Conservation (phyloP, 2,329 filamentous ascomycete genomes). For the Dactylellina sp. region DNA sequence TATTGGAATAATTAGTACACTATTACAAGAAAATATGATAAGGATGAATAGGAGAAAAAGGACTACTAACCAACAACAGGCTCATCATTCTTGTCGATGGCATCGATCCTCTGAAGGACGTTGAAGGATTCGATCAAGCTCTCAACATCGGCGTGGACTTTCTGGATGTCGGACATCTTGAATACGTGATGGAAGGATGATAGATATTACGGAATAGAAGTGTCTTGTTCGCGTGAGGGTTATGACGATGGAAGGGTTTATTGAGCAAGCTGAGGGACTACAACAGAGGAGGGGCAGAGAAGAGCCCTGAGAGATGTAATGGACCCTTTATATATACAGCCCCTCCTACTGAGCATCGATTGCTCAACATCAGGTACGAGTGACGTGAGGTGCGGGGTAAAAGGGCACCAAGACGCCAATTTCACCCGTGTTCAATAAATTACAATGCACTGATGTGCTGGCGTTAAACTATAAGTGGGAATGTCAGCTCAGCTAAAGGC, state of each 20-base stretch:
- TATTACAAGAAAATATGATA: neutral
- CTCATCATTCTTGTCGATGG: slow-evolving; percentile 18
- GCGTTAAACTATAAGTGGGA: slow-evolving; percentile 25
- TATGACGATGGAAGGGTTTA: neutral
- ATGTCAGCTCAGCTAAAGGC: slow-evolving; percentile 12
- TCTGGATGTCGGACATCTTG: slow-evolving; percentile 25
- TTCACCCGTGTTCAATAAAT: slow-evolving; percentile 4
- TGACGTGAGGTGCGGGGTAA: slow-evolving; percentile 55
- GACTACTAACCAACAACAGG: slow-evolving; percentile 21
- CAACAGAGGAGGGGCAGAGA: neutral
- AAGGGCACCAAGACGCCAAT: slow-evolving; percentile 6
- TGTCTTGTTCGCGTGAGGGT: neutral
- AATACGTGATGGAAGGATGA: slow-evolving; percentile 1
- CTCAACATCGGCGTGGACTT: slow-evolving; percentile 28
- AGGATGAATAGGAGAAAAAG: neutral
- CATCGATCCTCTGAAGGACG: slow-evolving; percentile 24
- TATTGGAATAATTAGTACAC: neutral
- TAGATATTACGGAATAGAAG: neutral
- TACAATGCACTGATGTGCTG: slow-evolving; percentile 47
- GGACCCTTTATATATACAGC: slow-evolving; percentile 42
- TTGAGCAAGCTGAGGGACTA: neutral
- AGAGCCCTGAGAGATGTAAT: neutral
- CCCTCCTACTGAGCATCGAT: slow-evolving; percentile 5
- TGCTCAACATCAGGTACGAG: slow-evolving; percentile 42
- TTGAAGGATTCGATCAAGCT: slow-evolving; percentile 26